Evolutionary conservation across 2,329 filamentous ascomycete genomes (phyloP), one percentile per base, ranked within the genome.

Genomic region (Metarhizium album): DNA sequence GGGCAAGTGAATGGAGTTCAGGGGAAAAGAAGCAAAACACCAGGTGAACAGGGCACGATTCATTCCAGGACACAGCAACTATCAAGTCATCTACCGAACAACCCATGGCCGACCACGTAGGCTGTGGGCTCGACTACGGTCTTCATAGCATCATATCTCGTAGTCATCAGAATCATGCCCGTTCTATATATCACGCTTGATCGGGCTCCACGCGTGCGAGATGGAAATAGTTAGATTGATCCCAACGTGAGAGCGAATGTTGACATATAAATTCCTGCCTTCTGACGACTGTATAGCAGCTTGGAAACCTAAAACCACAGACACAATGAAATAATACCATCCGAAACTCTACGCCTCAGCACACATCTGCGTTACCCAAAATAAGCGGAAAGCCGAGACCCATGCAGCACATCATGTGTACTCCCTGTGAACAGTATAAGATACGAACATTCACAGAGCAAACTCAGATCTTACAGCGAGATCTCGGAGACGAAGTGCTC

Each of bases 401-500:
- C n/a, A 42, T 29, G 24, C 38, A 20, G 29, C 11, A 50, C 29
- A 38, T 45, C 22, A 50, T 47, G n/a, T 31, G 27, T 23, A 45
- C 23, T 35, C 20, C 27, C 27, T 18, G 29, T 45, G 37, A 53
- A 52, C 46, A 42, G n/a, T n/a, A 46, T 48, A 24, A 35, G 45
- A 35, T 29, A 40, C 5, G 1, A 18, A 18, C 6, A 16, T n/a
- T 20, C 18, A 16, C 16, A 18, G 14, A 16, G 2, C 23, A 37
- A 13, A 38, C 40, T 42, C 42, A 9, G 56, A 54, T 55, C 57
- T 68, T 67, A 70, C 60, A 66, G 52, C 45, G 62, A 59, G 42
- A 80, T 58, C 63, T 82, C 77, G 59, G 76, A 71, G 50, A 82
- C 68, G 61, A 84, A 79, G 62, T 78, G 72, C 66, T 77, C 69